Evolutionary conservation across 768 basidiomycete genomes (phyloP).

Genomic region (Guyanaporus albipodus): DNA sequence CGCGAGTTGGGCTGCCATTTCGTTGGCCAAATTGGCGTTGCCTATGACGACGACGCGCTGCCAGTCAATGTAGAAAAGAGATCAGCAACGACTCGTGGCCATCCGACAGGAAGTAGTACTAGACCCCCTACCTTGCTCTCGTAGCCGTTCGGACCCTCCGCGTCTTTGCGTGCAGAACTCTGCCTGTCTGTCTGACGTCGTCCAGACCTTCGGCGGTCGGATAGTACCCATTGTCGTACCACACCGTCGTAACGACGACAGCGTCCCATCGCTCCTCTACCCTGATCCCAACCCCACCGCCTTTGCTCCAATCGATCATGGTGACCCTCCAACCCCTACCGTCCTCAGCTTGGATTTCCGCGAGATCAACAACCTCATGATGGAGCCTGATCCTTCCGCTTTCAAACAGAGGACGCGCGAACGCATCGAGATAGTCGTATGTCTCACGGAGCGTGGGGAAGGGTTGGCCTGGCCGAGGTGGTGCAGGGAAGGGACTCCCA

Average conservation of each 20-base stretch:
- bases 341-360: slow-evolving; percentile 29
- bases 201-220: slow-evolving; percentile 42
- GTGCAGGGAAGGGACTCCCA: slow-evolving; percentile 26
- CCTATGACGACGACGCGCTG: slow-evolving; percentile 47
- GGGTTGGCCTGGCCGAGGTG: slow-evolving; percentile 21
- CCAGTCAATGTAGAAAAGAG: not conserved
- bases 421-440: slow-evolving; percentile 23
- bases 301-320: slow-evolving; percentile 35
- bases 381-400: slow-evolving; percentile 37
- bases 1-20: slow-evolving; percentile 46
- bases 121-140: slow-evolving; percentile 28
- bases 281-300: slow-evolving; percentile 12
- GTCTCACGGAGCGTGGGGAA: slow-evolving; percentile 30
- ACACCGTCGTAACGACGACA: slow-evolving; percentile 44
- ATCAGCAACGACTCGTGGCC: not conserved
- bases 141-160: slow-evolving; percentile 40
- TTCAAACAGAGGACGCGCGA: slow-evolving; percentile 23
- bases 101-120: not conserved
- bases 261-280: slow-evolving; percentile 45
- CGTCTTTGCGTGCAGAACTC: slow-evolving; percentile 40
- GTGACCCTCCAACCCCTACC: slow-evolving; percentile 39
- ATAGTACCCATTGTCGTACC: slow-evolving; percentile 45
- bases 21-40: slow-evolving; percentile 52
- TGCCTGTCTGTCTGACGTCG: slow-evolving; percentile 30
- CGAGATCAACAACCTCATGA: slow-evolving; percentile 38